Base-by-base conservation (phyloP, 176 grass and related monocot species). In the Aegilops umbellulata region DNA sequence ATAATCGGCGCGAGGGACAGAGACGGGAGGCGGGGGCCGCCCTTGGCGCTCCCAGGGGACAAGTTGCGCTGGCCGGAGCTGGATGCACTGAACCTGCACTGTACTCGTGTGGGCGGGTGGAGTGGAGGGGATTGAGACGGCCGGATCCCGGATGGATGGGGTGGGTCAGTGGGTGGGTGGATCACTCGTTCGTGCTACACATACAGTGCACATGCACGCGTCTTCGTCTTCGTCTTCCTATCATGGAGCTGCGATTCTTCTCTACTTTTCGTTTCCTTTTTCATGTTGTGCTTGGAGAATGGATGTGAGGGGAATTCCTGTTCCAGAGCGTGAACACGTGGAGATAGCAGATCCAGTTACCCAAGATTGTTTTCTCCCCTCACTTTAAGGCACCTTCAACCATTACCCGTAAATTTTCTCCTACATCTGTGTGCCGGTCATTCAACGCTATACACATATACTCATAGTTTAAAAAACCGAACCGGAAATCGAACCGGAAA, bases 81-180 rank as follows among this genome's bases (percentile, higher is more conserved):
- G 49, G 53, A 77, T 86, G 27, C 83, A 82, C 26, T 82, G 88
- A 86, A 90, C 78, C 83, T 86, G 65, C 7, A 19, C 74, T 6
- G 11, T 73, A 44, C 69, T 23, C 15, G 19, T 26, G 67, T 38
- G 11, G 4, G 69, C 71, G 13, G 38, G 2, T 38, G 67, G 17
- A 14, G 65, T 31, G 67, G 32, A 36, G 67, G 19, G 32, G 66
- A 41, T 41, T 47, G 71, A 29, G 41, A 7, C 15, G 49, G 15
- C 5, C 15, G 46, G 46, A 16, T n/a, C n/a, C n/a, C n/a, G n/a
- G n/a, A n/a, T n/a, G n/a, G n/a, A n/a, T n/a, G n/a, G n/a, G n/a
- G n/a, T 70, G 22, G 42, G 69, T n/a, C n/a, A n/a, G 36, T 74
- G 39, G 71, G 39, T 74, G 71, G 42, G 49, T 76, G 42, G 69